Conservation (phyloP, 371 early-diverging fungal genomes). For the Mucor plumbeus region DNA sequence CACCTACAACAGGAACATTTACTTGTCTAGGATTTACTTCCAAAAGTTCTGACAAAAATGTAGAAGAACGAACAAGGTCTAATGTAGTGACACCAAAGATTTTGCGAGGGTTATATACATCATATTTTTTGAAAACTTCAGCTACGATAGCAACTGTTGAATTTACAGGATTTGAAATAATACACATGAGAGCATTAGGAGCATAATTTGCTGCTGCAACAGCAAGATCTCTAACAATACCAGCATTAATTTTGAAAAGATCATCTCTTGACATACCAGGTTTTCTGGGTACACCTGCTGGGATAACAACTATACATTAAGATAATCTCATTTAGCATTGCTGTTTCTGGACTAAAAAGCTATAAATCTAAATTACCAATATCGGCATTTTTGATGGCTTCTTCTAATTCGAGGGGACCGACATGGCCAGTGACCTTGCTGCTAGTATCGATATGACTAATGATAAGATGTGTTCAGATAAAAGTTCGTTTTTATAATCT, state of each 20-base stretch:
- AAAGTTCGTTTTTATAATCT: background rate
- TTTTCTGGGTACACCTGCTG: constrained; percentile 92
- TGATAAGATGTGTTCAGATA: background rate
- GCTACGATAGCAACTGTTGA: constrained; percentile 90
- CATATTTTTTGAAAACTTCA: constrained; percentile 75
- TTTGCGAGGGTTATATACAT: constrained; percentile 83
- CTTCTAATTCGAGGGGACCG: constrained; percentile 40
- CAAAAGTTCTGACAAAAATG: constrained; percentile 70
- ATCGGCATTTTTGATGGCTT: constrained; percentile 47
- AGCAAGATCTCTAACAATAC: constrained; percentile 84
- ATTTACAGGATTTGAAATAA: constrained; percentile 94
- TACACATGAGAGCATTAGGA: constrained; percentile 80
- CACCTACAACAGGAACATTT: constrained; percentile 83
- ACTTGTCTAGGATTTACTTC: constrained; percentile 57
- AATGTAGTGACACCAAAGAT: constrained; percentile 91
- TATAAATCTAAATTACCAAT: constrained; percentile 32
- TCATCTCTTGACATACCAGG: constrained; percentile 95
- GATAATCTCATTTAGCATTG: background rate
- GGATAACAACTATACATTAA: constrained; percentile 78
- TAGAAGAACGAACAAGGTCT: constrained; percentile 86
- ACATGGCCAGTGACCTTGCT: constrained; percentile 61
- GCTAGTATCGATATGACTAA: constrained; percentile 69
- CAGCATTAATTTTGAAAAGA: constrained; percentile 89
- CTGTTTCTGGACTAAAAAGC: background rate
- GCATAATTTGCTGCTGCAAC: constrained; percentile 76